phyloP scores from a whole-genome alignment of 805 yeast species.

The Myxozyma lipomycoides region DNA sequence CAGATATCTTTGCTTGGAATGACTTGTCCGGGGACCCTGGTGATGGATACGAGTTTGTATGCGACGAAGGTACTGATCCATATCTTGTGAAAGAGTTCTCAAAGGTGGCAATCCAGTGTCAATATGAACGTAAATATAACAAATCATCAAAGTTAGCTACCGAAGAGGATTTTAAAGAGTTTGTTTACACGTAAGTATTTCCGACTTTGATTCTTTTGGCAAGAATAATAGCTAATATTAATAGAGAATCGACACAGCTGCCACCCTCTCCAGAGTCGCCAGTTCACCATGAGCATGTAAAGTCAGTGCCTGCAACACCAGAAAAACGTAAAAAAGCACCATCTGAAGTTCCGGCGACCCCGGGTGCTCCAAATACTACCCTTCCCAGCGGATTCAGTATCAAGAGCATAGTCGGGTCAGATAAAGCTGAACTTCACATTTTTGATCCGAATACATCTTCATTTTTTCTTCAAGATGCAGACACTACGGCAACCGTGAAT shows the following conservation, averaged over 20 bases:
- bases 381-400: constrained; percentile 5
- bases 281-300: background rate
- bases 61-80: constrained; percentile 48
- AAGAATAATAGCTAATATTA: too few relatives aligned
- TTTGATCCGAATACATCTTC: constrained; percentile 51
- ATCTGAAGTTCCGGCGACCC: constrained; percentile 18
- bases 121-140: constrained; percentile 70
- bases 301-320: constrained; percentile 17
- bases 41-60: constrained; percentile 75
- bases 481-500: constrained; percentile 40
- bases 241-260: constrained; percentile 5
- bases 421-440: constrained; percentile 47
- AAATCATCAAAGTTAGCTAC: constrained; percentile 41
- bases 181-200: constrained; percentile 35
- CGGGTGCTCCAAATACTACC: constrained; percentile 8
- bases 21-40: constrained; percentile 84
- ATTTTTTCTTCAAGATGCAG: constrained; percentile 45
- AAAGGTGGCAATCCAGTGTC: constrained; percentile 58
- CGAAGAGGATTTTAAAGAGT: constrained; percentile 53
- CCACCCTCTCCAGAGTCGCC: constrained; percentile 25
- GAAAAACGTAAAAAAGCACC: background rate
- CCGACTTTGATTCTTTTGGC: background rate
- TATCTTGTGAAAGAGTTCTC: constrained; percentile 62
- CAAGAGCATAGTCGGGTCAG: constrained; percentile 18
- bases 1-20: constrained; percentile 66